Evolutionary conservation across 1,284 basidiomycete species (phyloP).

Genomic region (Boletus semigastroideus): DNA sequence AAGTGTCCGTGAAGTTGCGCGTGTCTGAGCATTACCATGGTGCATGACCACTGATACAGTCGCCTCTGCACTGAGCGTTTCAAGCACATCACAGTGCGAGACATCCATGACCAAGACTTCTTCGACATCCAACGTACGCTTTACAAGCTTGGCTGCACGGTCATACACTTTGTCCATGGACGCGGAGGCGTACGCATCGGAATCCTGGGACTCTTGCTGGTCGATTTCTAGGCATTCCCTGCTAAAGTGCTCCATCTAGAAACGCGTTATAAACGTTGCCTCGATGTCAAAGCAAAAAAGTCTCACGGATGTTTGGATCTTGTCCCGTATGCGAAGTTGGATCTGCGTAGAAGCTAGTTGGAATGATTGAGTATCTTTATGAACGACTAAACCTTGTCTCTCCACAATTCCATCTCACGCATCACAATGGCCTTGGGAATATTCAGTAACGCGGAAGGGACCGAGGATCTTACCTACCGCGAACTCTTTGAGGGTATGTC

Average conservation of each 20-base stretch:
- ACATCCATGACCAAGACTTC: conserved; percentile 92
- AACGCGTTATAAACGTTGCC: conserved; percentile 1
- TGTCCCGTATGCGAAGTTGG: conserved; percentile 86
- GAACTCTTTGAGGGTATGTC: conserved; percentile 94
- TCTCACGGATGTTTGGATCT: conserved; percentile 83
- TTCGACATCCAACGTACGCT: conserved; percentile 87
- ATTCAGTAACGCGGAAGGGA: conserved; percentile 7
- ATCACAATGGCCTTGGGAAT: conserved; percentile 73
- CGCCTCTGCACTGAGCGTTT: conserved; percentile 68
- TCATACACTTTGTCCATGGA: conserved; percentile 89
- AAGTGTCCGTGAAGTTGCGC: conserved; percentile 48
- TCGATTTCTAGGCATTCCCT: conserved; percentile 94
- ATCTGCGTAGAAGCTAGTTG: conserved; percentile 48
- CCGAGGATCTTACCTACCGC: conserved; percentile 47
- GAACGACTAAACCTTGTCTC: conserved; percentile 73
- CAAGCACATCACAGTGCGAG: conserved; percentile 85
- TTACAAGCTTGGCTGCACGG: conserved; percentile 84
- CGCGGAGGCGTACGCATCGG: conserved; percentile 36
- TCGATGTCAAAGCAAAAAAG: not conserved
- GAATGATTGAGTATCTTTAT: not conserved
- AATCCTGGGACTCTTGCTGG: conserved; percentile 43
- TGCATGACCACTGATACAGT: conserved; percentile 63
- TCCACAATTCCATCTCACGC: conserved; percentile 94
- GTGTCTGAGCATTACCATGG: conserved; percentile 39
- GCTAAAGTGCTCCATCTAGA: conserved; percentile 90